Percentiles rank a stretch among this genome's conserved stretches.
Conservation (phyloP, 768 basidiomycete genomes). For the Russula griseocarnosa region DNA sequence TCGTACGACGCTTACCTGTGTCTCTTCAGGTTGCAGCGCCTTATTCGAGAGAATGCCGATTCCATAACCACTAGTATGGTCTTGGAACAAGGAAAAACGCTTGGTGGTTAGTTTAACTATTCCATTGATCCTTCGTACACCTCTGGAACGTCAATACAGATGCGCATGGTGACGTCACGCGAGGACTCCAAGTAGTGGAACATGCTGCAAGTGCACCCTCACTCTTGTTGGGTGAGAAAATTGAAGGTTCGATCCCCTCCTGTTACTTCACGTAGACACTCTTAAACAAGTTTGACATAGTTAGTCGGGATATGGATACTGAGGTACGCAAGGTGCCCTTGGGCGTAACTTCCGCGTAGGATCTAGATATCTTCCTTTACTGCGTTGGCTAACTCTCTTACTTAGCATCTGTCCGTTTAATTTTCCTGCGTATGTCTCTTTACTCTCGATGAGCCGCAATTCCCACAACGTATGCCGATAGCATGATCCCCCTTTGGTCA, state of each 20-base stretch:
- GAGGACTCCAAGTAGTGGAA: conserved; percentile 88
- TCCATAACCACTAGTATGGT: conserved; percentile 87
- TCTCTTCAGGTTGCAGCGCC: conserved; percentile 71
- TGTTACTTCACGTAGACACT: not conserved
- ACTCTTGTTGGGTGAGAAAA: conserved; percentile 82
- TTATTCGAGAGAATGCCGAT: conserved; percentile 81
- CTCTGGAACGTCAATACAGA: conserved; percentile 43
- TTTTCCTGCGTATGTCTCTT: conserved; percentile 68
- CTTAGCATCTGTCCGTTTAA: conserved; percentile 80
- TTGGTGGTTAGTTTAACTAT: conserved; percentile 52
- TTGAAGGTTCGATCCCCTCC: conserved; percentile 65
- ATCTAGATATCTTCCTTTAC: not conserved
- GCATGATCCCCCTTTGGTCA: conserved; percentile 97
- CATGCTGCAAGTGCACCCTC: conserved; percentile 77
- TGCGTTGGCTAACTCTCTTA: conserved; percentile 4
- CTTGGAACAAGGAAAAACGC: conserved; percentile 93
- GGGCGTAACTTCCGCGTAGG: conserved; percentile 74
- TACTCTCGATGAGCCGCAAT: not conserved
- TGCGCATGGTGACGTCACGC: conserved; percentile 90
- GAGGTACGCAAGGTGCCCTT: conserved; percentile 78
- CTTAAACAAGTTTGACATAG: conserved; percentile 36
- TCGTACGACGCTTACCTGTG: conserved; percentile 5
- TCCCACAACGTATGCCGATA: conserved; percentile 30
- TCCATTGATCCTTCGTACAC: not conserved
- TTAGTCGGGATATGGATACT: conserved; percentile 97